Evolutionary conservation across 352 stramenopile species (phyloP).

Genomic region (Pythium volutum): DNA sequence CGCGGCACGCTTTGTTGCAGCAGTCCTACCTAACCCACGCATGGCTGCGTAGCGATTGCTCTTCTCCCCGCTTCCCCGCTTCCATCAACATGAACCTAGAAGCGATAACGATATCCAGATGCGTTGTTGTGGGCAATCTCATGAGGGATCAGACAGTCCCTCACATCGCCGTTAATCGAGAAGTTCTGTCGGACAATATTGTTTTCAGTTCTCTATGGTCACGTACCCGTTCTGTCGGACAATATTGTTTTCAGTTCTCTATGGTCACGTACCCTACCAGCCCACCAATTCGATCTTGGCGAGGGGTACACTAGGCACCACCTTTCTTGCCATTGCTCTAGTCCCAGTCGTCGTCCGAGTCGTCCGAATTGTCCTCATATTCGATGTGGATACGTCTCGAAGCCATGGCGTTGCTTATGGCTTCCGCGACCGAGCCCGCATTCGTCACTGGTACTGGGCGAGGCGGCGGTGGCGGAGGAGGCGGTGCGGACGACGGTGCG

Average conservation of each 20-base stretch:
- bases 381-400: constrained; percentile 77
- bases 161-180: too few relatives aligned
- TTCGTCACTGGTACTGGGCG: constrained; percentile 34
- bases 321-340: constrained; percentile 19
- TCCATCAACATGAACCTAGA: too few relatives aligned
- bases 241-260: background rate
- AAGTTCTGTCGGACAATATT: too few relatives aligned
- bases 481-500: constrained; percentile 17
- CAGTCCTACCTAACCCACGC: too few relatives aligned
- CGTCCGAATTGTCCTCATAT: constrained; percentile 70
- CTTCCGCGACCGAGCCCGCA: constrained; percentile 66
- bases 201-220: too few relatives aligned
- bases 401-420: constrained; percentile 81
- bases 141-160: too few relatives aligned
- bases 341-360: constrained; percentile 83
- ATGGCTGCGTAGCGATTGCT: too few relatives aligned
- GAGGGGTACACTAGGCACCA: background rate
- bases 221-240: background rate
- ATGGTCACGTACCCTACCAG: background rate
- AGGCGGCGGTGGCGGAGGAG: constrained; percentile 20
- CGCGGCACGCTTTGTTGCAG: too few relatives aligned
- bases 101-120: too few relatives aligned
- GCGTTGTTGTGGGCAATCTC: too few relatives aligned
- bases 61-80: too few relatives aligned
- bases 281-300: constrained; percentile 3